These are phyloP conservation scores for Daldinia childiae DNA, from an alignment of 495 filamentous ascomycete genomes.

Conservation along the genomic window DNA sequence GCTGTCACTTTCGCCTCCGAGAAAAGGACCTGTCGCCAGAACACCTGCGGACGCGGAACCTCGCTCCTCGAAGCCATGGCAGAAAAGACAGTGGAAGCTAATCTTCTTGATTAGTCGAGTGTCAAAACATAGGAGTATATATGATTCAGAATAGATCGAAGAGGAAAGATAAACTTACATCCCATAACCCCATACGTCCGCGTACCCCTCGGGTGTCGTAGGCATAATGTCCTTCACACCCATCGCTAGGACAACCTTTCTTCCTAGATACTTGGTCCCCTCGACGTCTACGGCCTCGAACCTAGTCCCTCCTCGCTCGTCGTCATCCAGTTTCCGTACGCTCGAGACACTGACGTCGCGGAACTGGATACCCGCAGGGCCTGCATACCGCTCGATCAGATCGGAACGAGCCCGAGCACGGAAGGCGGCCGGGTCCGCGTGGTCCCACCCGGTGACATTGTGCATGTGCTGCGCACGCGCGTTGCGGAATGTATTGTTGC, in stretches of 20 bases:
- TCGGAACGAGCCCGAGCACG: constrained; percentile 51
- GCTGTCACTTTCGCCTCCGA: constrained; percentile 9
- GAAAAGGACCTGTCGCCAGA: constrained; percentile 36
- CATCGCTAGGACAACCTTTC: constrained; percentile 61
- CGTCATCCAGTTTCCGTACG: constrained; percentile 38
- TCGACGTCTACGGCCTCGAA: constrained; percentile 51
- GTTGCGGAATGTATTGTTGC: constrained; percentile 62
- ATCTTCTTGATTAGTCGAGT: neutral
- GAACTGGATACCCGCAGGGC: constrained; percentile 36
- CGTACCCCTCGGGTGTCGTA: constrained; percentile 46
- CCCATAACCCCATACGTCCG: constrained; percentile 52
- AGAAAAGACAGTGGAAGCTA: constrained; percentile 50
- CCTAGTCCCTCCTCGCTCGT: neutral
- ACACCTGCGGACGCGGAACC: constrained; percentile 39
- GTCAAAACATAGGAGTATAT: neutral
- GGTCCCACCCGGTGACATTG: constrained; percentile 60
- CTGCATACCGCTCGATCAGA: constrained; percentile 53
- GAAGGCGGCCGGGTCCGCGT: constrained; percentile 52
- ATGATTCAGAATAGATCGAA: neutral
- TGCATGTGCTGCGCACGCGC: constrained; percentile 58
- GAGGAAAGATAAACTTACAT: constrained; percentile 47
- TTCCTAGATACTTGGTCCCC: constrained; percentile 49
- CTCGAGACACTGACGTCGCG: constrained; percentile 49
- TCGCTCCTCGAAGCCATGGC: constrained; percentile 48
- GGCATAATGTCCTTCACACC: constrained; percentile 56